Conservation (phyloP, 768 basidiomycete genomes). For the Xerocomellus amylosporus region DNA sequence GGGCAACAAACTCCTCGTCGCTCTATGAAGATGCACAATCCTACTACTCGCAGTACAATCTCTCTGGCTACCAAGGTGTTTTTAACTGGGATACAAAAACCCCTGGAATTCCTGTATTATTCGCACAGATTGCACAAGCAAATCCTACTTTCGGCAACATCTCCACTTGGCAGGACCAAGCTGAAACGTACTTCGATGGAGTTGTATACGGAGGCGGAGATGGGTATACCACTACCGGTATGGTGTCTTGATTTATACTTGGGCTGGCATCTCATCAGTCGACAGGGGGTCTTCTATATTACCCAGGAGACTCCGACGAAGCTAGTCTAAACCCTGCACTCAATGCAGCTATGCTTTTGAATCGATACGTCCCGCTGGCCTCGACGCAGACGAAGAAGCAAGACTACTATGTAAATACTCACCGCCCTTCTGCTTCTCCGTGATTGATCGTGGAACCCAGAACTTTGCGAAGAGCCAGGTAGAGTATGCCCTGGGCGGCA, state of each 20-base stretch:
- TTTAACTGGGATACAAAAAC: slow-evolving; percentile 91
- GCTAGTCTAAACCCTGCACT: slow-evolving; percentile 84
- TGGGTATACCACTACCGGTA: slow-evolving; percentile 62
- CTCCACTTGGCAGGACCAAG: slow-evolving; percentile 62
- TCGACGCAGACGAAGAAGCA: slow-evolving; percentile 54
- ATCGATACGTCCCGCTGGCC: slow-evolving; percentile 72
- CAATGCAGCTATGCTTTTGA: slow-evolving; percentile 81
- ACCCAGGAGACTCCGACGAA: slow-evolving; percentile 76
- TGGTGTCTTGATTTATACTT: slow-evolving; percentile 10
- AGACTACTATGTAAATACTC: slow-evolving; percentile 54
- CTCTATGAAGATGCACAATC: slow-evolving; percentile 62
- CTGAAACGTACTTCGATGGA: slow-evolving; percentile 73
- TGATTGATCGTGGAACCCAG: slow-evolving; percentile 36
- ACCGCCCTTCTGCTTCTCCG: not conserved
- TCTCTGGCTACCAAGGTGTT: slow-evolving; percentile 51
- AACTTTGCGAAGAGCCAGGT: slow-evolving; percentile 73
- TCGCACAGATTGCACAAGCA: slow-evolving; percentile 66
- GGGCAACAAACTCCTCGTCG: slow-evolving; percentile 60
- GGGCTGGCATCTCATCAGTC: not conserved
- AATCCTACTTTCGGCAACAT: slow-evolving; percentile 56
- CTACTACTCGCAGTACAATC: slow-evolving; percentile 55
- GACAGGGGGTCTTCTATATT: slow-evolving; percentile 77
- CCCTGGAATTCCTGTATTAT: slow-evolving; percentile 72
- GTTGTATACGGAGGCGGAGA: slow-evolving; percentile 58
- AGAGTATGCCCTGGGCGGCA: slow-evolving; percentile 81